Conservation (phyloP, 176 grass and related monocot species). For the Bromus sterilis region DNA sequence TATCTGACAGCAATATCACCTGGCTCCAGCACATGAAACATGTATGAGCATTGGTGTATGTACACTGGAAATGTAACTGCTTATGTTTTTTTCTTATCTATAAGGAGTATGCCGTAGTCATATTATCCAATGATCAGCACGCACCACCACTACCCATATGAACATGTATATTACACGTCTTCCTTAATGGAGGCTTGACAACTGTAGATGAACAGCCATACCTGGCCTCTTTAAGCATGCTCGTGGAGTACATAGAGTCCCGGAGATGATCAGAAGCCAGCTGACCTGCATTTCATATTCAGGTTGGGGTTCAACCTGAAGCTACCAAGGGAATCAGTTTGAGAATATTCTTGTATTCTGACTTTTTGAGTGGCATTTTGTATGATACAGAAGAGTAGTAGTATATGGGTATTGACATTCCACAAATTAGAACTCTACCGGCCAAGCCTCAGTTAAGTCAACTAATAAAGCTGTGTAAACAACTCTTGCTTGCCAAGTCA, state of each 20-base stretch:
- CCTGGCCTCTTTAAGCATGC: background rate
- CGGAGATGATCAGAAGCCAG: background rate
- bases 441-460: background rate
- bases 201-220: background rate
- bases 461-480: constrained; percentile 24
- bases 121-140: no score
- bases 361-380: constrained; percentile 11
- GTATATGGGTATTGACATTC: constrained; percentile 1
- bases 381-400: background rate
- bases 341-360: constrained; percentile 1
- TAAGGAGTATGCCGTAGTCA: no score
- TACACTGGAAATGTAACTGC: background rate
- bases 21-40: background rate
- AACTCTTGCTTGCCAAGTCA: constrained; percentile 24
- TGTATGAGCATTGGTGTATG: background rate
- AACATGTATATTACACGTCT: no score
- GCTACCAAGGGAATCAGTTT: background rate
- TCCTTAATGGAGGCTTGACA: background rate
- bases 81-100: background rate
- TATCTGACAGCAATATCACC: background rate
- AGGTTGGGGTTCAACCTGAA: background rate
- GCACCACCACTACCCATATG: background rate
- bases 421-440: background rate
- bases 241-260: background rate
- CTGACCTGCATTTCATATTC: background rate